phyloP scores from a whole-genome alignment of 441 rosid species.

The Mallotus repandus region DNA sequence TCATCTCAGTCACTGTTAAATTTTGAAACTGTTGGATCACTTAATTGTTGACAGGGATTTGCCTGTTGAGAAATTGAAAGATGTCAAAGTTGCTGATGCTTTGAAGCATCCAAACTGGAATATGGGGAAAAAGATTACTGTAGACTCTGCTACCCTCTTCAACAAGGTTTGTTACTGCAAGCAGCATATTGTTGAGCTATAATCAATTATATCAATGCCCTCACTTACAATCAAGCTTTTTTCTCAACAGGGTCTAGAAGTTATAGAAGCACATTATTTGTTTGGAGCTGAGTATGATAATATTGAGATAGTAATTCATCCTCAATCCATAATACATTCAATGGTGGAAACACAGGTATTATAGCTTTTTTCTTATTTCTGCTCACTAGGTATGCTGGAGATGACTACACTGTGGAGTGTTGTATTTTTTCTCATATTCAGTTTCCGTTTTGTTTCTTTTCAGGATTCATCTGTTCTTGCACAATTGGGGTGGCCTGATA shows the following conservation, averaged over 20 bases:
- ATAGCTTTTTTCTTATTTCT: no score
- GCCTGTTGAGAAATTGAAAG: slow-evolving; percentile 91
- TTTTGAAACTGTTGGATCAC: slow-evolving; percentile 15
- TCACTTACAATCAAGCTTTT: slow-evolving; percentile 5
- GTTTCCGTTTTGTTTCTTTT: slow-evolving; percentile 15
- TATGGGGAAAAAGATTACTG: slow-evolving; percentile 96
- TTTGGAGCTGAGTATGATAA: slow-evolving; percentile 88
- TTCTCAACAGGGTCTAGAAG: slow-evolving; percentile 79
- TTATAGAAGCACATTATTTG: slow-evolving; percentile 93
- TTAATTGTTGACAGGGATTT: slow-evolving; percentile 54
- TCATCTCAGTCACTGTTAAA: not conserved
- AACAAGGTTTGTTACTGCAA: slow-evolving; percentile 58
- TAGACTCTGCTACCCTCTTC: slow-evolving; percentile 96
- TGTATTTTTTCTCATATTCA: slow-evolving; percentile 14
- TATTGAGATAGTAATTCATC: slow-evolving; percentile 89
- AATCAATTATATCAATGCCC: not conserved
- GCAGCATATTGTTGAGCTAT: not conserved
- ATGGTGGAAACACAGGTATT: slow-evolving; percentile 91
- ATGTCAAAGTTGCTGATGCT: slow-evolving; percentile 90
- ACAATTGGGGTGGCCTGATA: slow-evolving; percentile 96
- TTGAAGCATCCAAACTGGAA: slow-evolving; percentile 95
- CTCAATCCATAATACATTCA: slow-evolving; percentile 88
- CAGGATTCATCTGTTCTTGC: slow-evolving; percentile 95
- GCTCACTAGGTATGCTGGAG: not conserved
- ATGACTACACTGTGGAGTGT: slow-evolving; percentile 3